Evolutionary conservation across 345 rosid species (phyloP).

Genomic region (Citrus unshiu): DNA sequence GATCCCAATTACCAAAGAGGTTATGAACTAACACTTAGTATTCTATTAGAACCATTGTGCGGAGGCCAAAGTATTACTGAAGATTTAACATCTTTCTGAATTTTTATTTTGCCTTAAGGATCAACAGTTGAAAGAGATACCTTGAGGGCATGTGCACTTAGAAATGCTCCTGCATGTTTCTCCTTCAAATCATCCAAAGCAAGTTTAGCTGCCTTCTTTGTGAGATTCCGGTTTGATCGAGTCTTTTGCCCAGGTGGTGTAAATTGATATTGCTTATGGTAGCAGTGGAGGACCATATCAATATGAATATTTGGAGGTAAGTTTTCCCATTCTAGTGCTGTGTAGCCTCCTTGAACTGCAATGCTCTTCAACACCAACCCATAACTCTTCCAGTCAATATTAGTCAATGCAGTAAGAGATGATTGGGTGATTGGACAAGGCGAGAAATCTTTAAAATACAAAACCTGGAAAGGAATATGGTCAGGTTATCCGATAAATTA

Average conservation of each 20-base stretch:
- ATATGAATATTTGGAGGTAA: conserved; percentile 52
- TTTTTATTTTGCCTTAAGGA: neutral
- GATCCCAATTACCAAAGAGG: neutral
- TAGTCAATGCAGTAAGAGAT: conserved; percentile 50
- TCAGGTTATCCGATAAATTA: conserved; percentile 9
- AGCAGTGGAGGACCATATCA: conserved; percentile 61
- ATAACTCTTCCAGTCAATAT: conserved; percentile 82
- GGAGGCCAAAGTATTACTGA: neutral
- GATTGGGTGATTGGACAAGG: conserved; percentile 46
- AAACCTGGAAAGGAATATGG: conserved; percentile 46
- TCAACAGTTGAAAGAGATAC: conserved; percentile 26
- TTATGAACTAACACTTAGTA: neutral
- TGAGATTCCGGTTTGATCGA: conserved; percentile 40
- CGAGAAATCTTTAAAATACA: conserved; percentile 68
- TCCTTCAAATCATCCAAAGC: conserved; percentile 83
- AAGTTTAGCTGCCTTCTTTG: conserved; percentile 54
- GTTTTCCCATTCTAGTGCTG: conserved; percentile 65
- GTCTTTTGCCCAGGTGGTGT: conserved; percentile 39
- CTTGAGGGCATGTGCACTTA: conserved; percentile 73
- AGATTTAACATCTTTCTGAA: neutral
- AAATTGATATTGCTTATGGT: conserved; percentile 56
- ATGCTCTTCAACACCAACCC: conserved; percentile 54
- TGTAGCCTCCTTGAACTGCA: conserved; percentile 43
- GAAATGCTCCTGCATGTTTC: conserved; percentile 62
- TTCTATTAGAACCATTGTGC: neutral